phyloP scores from a whole-genome alignment of 78 protist species.

The Blattamonas nauphoetae region DNA sequence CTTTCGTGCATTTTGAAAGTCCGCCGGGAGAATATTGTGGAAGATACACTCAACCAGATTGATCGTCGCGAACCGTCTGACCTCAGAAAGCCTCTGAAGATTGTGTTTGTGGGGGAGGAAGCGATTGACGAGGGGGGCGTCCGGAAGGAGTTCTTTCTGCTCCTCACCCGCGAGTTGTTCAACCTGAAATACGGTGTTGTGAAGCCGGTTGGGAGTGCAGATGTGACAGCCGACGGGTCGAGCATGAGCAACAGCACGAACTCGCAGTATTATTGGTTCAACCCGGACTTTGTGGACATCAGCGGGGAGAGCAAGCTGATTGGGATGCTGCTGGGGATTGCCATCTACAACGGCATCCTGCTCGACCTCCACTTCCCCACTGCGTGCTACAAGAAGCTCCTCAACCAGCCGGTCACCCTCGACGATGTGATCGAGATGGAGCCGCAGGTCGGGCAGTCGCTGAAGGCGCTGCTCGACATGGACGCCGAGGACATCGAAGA shows the following conservation, averaged over 20 bases:
- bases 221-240: neutral
- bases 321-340: conserved; percentile 13
- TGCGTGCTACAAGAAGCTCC: neutral
- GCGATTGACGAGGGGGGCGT: conserved; percentile 17
- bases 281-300: neutral
- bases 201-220: neutral
- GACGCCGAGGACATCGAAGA: neutral
- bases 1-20: neutral
- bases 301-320: neutral
- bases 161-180: conserved; percentile 8
- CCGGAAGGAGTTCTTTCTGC: conserved; percentile 19
- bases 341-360: conserved; percentile 12
- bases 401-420: neutral
- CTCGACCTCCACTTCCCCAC: conserved; percentile 24
- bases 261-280: neutral
- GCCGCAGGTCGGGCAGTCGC: neutral
- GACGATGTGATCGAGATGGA: neutral
- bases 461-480: neutral
- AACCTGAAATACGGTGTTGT: conserved; percentile 11
- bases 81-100: neutral
- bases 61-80: neutral
- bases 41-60: conserved; percentile 12
- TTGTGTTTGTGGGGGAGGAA: conserved; percentile 1
- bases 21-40: conserved; percentile 9
- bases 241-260: neutral